Evolutionary conservation across 768 basidiomycete species (phyloP), one percentile per base, ranked within the genome.

Genomic region (Boletus vermiculosoides): DNA sequence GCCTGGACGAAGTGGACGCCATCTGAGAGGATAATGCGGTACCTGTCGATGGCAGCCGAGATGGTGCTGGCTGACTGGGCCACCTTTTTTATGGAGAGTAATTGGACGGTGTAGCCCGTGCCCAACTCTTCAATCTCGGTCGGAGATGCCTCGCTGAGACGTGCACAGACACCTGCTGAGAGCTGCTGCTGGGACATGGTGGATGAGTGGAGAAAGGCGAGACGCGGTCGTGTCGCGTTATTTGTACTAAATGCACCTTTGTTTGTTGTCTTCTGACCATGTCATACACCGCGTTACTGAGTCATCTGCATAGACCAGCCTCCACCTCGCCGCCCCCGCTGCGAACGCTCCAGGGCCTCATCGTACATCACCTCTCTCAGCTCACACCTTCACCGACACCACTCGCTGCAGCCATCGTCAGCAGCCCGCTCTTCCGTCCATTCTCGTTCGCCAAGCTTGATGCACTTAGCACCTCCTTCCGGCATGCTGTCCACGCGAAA

Each of bases 21-120:
- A 73, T 98, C 96, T 0, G 94, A 96, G 40, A 98, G 77, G 72
- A 98, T 92, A 57, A 96, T 80, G 58, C 93, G 82, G 72, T 82
- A 85, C 55, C 88, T 78, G 66, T 89, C 87, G 45, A 78, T 61
- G 45, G 73, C n/a, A n/a, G n/a, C 9, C 51, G 71, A 12, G 63
- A 57, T 67, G 7, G 76, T 63, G 44, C 65, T 74, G 15, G 73
- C 63, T 30, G 50, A 4, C 39, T 66, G 61, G 47, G 71, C 75
- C 40, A 97, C 87, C 68, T 86, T 86, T 74, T 93, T 96, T 60
- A 94, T 83, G 40, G 86, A 89, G 47, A 98, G 82, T 45, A 95
- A 74, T 66, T 98, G 95, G 0, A 97, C 74, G 18, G 83, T 80
- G 63, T 83, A 80, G 5, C 71, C 71, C 28, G 63, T 53, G 20